Base-by-base conservation (phyloP, 768 basidiomycete genomes). In the Russula griseocarnosa region DNA sequence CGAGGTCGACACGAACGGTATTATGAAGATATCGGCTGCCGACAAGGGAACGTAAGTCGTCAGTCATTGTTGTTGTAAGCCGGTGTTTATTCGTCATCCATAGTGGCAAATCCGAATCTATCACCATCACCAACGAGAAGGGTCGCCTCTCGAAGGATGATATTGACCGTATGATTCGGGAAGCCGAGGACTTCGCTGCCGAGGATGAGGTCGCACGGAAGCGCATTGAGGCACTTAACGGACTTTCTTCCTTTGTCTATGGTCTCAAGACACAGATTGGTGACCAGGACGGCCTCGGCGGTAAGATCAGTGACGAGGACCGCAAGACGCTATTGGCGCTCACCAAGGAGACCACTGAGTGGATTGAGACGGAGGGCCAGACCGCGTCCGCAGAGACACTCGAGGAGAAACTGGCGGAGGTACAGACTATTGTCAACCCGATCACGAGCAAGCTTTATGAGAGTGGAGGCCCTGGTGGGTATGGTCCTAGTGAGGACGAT, bases 81-180 rank as follows among this genome's bases (percentile, higher is more conserved):
- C 53, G 5, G 68, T 22, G 2, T 24, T 66, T 14, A 49, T 38
- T 10, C 28, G 7, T 62, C 13, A 24, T 62, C 44, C n/a, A 14
- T 63, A 88, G 86, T 74, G 90, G 90, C 71, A 94, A 94, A 76
- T 86, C 87, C 0, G 86, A 90, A 75, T 88, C 86, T 49, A 92
- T 96, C 75, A 94, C 92, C 44, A 98, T 97, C 78, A 94, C 86
- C 70, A 97, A 97, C 77, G 93, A 96, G 76, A 95, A 94, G 80
- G 94, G 92, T 51, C 91, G 95, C 78, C 85, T 73, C 30, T 70
- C 73, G 20, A 68, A 67, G 9, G 73, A 74, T 83, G 75, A 97
- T 66, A 96, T 97, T 66, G 94, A 97, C 72, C 90, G 93, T 65
- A 97, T 96, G 94, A 90, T 97, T 61, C 84, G 80, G 34, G 94